A percentile compares a stretch with the other conserved stretches of the same genome.
Evolutionary conservation across 2,329 filamentous ascomycete species (phyloP).

Genomic region (Aspergillus neotritici): DNA sequence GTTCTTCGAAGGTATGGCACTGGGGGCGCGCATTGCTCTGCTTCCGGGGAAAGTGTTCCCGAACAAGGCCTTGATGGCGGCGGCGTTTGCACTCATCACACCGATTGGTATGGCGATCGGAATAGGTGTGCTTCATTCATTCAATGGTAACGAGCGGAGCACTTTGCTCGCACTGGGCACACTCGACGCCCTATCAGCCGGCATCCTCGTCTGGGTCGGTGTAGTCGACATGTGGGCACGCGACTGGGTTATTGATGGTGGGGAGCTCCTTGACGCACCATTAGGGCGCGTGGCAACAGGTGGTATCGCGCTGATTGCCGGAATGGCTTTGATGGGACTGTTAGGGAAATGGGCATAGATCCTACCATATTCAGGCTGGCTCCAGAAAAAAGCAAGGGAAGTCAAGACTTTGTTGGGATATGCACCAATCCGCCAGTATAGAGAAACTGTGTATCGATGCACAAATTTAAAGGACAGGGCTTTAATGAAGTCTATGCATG

Average conservation of each 20-base stretch:
- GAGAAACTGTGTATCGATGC: no score
- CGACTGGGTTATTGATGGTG: constrained; percentile 62
- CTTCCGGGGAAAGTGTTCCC: constrained; percentile 36
- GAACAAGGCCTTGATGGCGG: constrained; percentile 55
- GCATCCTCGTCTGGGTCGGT: constrained; percentile 73
- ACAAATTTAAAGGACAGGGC: no score
- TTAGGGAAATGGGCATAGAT: constrained; percentile 66
- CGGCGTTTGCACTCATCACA: constrained; percentile 63
- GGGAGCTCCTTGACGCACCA: constrained; percentile 52
- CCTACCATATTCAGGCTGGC: constrained; percentile 2
- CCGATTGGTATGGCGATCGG: constrained; percentile 77
- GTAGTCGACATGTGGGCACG: constrained; percentile 73
- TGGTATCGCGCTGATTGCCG: constrained; percentile 51
- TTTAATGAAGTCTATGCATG: no score
- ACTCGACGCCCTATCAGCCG: constrained; percentile 66
- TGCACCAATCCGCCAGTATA: no score
- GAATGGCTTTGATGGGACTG: constrained; percentile 64
- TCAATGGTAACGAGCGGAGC: constrained; percentile 66
- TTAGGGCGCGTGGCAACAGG: constrained; percentile 47
- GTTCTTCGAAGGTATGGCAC: constrained; percentile 70
- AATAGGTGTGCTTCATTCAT: constrained; percentile 62
- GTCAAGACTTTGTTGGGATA: no score
- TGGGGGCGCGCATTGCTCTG: constrained; percentile 64
- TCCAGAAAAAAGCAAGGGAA: no score
- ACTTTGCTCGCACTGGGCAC: constrained; percentile 69